Percentiles rank a stretch among this genome's conserved stretches.
These are phyloP conservation scores for Diaporthe humulicola DNA, from an alignment of 2,329 filamentous ascomycete genomes.

Conservation along the genomic window DNA sequence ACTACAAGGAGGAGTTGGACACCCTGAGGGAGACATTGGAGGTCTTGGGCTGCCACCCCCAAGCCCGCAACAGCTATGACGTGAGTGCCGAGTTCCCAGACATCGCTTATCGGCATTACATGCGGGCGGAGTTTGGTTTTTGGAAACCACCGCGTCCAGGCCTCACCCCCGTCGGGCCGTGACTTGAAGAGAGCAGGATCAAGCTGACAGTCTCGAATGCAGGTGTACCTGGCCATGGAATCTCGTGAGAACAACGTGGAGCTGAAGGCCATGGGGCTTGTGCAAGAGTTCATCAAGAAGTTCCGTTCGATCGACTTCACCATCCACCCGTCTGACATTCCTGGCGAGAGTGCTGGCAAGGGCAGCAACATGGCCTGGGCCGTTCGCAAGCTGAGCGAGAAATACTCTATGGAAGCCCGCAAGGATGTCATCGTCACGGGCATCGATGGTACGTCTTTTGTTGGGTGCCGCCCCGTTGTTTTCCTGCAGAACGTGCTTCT, in stretches of 20 bases:
- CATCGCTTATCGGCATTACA: neutral
- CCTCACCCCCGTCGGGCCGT: constrained; percentile 31
- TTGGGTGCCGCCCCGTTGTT: neutral
- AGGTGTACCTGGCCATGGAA: constrained; percentile 83
- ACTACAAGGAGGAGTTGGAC: constrained; percentile 80
- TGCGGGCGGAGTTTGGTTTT: neutral
- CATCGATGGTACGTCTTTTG: constrained; percentile 74
- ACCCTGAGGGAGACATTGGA: constrained; percentile 77
- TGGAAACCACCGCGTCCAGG: neutral
- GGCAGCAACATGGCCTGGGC: constrained; percentile 82
- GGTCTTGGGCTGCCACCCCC: constrained; percentile 76
- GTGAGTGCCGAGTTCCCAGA: constrained; percentile 60
- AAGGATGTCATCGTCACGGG: constrained; percentile 77
- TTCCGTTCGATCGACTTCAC: constrained; percentile 78
- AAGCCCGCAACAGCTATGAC: constrained; percentile 75
- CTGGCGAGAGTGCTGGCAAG: constrained; percentile 79
- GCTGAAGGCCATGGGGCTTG: constrained; percentile 72
- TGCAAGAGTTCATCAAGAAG: constrained; percentile 73
- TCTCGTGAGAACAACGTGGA: constrained; percentile 73
- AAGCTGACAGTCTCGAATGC: constrained; percentile 34
- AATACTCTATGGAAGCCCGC: constrained; percentile 65
- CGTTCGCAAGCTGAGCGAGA: constrained; percentile 74
- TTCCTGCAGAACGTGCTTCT: constrained; percentile 22
- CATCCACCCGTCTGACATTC: constrained; percentile 74
- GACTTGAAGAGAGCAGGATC: constrained; percentile 38